Base-by-base conservation (phyloP, 495 filamentous ascomycete genomes). In the Xylaria scruposa region DNA sequence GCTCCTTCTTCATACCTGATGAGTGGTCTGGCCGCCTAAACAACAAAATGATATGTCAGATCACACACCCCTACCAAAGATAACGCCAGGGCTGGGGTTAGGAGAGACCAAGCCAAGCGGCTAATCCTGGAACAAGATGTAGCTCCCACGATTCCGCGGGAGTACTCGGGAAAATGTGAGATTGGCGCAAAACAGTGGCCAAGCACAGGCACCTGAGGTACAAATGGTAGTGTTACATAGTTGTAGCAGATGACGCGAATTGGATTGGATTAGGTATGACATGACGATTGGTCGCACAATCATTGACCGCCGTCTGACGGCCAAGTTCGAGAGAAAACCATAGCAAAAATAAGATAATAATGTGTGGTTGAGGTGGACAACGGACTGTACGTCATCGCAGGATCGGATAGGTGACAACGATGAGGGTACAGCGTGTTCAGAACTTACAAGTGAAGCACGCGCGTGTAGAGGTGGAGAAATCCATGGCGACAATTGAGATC, bases 381-480 rank as follows among this genome's bases (percentile, higher is more conserved):
- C n/a, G 44, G 24, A 36, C 42, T 49, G 56, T n/a, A 38, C 24
- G 21, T 46, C 3, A 47, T 44, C 44, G 59, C 60, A n/a, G 24
- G 33, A 56, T 29, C 47, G 24, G 68, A 53, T 15, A 64, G 49
- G 29, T 29, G 42, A 46, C 0, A 33, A 29, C 15, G 7, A 51
- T 44, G 60, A 46, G 46, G 36, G 59, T 24, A 67, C 26, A 62
- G 40, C 38, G 31, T 60, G 70, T 58, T 71, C 42, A 59, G 24
- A 60, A 86, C 84, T 84, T 75, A 86, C 84, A 86, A 69, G 83
- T 85, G 78, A 83, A 86, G 82, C 84, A 86, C 73, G 81, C 74
- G 66, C 83, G 80, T 26, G 77, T 71, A 59, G 77, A 74, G 54
- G 70, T 71, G 46, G 75, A 75, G 78, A 71, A 84, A 71, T 85